Base-by-base conservation (phyloP, 2,329 filamentous ascomycete genomes). In the Paracoccidioides brasiliensis region DNA sequence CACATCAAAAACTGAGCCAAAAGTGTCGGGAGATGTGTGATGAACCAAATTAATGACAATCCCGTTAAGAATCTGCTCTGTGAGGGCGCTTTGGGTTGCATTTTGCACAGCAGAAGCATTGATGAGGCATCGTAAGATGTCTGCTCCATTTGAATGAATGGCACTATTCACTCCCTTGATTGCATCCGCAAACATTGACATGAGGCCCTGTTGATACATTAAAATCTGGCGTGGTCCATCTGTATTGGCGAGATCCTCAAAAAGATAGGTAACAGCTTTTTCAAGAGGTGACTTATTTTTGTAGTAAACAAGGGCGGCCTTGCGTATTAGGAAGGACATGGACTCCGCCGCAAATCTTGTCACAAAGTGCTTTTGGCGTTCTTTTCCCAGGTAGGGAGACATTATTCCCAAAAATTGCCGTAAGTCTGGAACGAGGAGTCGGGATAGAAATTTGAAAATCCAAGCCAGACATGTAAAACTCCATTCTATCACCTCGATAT, bases 361-460 rank as follows among this genome's bases (percentile, higher is more conserved):
- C 61, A 96, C 88, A 69, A 95, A 90, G 14, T 84, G 81, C 61
- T 91, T 93, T 61, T 91, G 88, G 56, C 82, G 82, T 56, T 84
- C 78, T 69, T 86, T 90, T 60, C 91, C 93, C 35, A 98, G 80
- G 53, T 97, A 78, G 3, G 90, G 85, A 0, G 86, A 80, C 75
- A 98, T 82, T 53, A 93, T 81, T 65, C 88, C 81, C 67, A 89
- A 90, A 1, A 94, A 84, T 49, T 91, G 89, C 59, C 87, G 79
- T 59, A 98, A 73, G 66, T 98, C 88, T 3, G 89, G 85, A 0
- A 93, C 86, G 28, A 98, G 73, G 0, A 97, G 79, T 60, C 88
- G 84, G 2, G 90, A 94, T 4, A 98, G 80, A 66, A 97, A 97
- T 68, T 98, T 98, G 80, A 98, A 96, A 43, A 97, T 77, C 77